Base-by-base conservation (phyloP, 2,329 filamentous ascomycete genomes). In the Verticillium tricorpus region DNA sequence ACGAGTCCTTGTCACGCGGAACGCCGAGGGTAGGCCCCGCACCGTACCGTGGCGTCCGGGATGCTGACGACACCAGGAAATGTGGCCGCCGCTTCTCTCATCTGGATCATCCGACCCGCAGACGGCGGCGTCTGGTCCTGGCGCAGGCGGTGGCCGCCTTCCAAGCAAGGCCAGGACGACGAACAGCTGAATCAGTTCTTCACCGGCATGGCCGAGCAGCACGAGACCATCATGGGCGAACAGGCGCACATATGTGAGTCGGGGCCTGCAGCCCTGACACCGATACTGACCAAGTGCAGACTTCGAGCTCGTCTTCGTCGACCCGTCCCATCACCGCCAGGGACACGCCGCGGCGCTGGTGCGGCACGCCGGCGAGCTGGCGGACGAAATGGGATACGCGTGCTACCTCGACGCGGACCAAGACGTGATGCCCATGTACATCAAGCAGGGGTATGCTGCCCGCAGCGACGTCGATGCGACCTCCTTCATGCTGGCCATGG, bases 371-470 rank as follows among this genome's bases (percentile, higher is more conserved):
- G 58, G 56, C 9, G 34, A 32, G 2, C 34, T 64, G 5, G 65
- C 66, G 2, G 66, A 68, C 35, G 55, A 60, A 4, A 19, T 64
- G 34, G 60, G 61, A 15, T 56, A 63, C 50, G 52, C 64, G 17
- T 57, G 61, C 12, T 68, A 67, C 35, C 65, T 67, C 2, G 65
- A 68, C 17, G 60, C 67, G 2, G 63, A 67, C 9, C 39, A 61
- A 32, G 61, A 60, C 9, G 63, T 62, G 12, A 34, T 64, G 57
- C 32, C 56, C 0, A 34, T 68, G 25, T 69, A 69, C 45, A 37
- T 56, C 12, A 56, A 52, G 15, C 57, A 57, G 1, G 67, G 67
- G 2, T 69, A 67, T 35, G 57, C 40, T 45, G 32, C 15, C 17
- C 55, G 55, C 31, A 58, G 58, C 3, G 56, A 61, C 8, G 60